Evolutionary conservation across 1,284 basidiomycete genomes (phyloP).

Genomic region (Termitomyces sp.): DNA sequence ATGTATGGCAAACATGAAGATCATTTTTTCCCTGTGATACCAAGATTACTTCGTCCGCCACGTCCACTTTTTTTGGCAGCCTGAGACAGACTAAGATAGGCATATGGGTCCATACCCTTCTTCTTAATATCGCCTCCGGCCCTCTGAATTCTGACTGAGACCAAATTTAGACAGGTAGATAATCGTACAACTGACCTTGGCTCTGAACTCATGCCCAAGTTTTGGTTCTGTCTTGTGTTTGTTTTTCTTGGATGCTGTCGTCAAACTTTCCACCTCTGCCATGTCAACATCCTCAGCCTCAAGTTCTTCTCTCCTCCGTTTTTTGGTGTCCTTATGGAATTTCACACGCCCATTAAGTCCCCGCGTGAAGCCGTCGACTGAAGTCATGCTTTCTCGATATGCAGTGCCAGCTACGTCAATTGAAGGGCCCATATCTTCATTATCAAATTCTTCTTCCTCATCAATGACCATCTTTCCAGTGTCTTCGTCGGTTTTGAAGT

Average conservation of each 20-base stretch:
- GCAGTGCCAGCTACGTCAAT: constrained; percentile 70
- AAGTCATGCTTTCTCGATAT: constrained; percentile 78
- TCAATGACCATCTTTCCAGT: constrained; percentile 91
- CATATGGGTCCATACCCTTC: constrained; percentile 85
- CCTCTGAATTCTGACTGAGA: constrained; percentile 47
- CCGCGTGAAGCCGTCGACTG: constrained; percentile 85
- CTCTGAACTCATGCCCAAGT: constrained; percentile 88
- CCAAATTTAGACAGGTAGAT: background rate
- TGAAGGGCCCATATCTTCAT: constrained; percentile 37
- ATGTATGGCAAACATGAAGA: constrained; percentile 1
- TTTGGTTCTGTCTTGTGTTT: constrained; percentile 56
- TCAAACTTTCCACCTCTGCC: constrained; percentile 45
- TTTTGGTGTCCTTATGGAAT: constrained; percentile 97
- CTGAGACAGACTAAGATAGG: constrained; percentile 81
- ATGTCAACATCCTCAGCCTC: constrained; percentile 69
- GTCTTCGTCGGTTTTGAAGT: constrained; percentile 83
- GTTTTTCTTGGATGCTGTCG: constrained; percentile 43
- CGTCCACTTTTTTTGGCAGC: constrained; percentile 65
- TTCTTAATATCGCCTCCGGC: constrained; percentile 92
- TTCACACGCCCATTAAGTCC: constrained; percentile 83
- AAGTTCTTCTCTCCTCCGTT: constrained; percentile 66
- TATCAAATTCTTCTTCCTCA: constrained; percentile 40
- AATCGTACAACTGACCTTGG: constrained; percentile 50
- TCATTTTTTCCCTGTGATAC: constrained; percentile 50
- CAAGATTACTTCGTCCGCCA: constrained; percentile 38